Evolutionary conservation across 805 yeast genomes (phyloP).

Genomic region (Groenewaldozyma salmanticensis): DNA sequence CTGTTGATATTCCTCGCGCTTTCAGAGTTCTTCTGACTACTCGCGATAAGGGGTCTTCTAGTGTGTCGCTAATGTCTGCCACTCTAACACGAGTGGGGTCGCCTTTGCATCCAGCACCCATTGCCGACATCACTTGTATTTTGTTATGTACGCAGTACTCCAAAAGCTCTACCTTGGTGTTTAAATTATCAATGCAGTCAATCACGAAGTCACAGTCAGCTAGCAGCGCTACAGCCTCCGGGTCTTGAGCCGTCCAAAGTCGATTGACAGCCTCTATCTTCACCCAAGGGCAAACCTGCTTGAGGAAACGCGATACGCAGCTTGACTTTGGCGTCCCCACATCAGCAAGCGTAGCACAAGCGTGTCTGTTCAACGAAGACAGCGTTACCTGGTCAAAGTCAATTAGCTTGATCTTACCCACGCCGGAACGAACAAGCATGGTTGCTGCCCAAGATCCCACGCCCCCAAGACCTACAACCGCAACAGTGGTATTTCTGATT

Average conservation of each 20-base stretch:
- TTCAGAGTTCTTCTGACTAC: conserved; percentile 78
- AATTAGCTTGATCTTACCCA: conserved; percentile 63
- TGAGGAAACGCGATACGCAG: conserved; percentile 59
- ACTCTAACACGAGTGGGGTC: conserved; percentile 89
- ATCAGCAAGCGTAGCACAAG: conserved; percentile 83
- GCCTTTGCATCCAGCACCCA: conserved; percentile 96
- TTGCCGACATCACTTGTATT: conserved; percentile 72
- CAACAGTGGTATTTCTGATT: conserved; percentile 60
- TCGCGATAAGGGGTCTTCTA: conserved; percentile 88
- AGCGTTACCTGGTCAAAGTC: conserved; percentile 96
- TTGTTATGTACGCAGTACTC: conserved; percentile 54
- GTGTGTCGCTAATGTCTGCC: conserved; percentile 80
- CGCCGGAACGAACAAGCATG: conserved; percentile 87
- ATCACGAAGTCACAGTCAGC: conserved; percentile 60
- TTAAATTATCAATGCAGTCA: conserved; percentile 95
- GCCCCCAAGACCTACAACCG: conserved; percentile 93
- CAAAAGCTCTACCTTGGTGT: conserved; percentile 88
- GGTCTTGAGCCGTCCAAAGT: conserved; percentile 48
- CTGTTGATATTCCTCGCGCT: conserved; percentile 61
- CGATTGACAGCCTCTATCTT: conserved; percentile 67
- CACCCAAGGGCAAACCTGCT: conserved; percentile 88
- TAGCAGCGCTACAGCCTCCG: not conserved
- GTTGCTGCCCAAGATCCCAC: conserved; percentile 83
- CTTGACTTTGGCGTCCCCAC: conserved; percentile 90
- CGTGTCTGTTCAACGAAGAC: conserved; percentile 86